A percentile compares a stretch with the other conserved stretches of the same genome.
Evolutionary conservation across 352 stramenopile genomes (phyloP).

Genomic region (Bremia lactucae): DNA sequence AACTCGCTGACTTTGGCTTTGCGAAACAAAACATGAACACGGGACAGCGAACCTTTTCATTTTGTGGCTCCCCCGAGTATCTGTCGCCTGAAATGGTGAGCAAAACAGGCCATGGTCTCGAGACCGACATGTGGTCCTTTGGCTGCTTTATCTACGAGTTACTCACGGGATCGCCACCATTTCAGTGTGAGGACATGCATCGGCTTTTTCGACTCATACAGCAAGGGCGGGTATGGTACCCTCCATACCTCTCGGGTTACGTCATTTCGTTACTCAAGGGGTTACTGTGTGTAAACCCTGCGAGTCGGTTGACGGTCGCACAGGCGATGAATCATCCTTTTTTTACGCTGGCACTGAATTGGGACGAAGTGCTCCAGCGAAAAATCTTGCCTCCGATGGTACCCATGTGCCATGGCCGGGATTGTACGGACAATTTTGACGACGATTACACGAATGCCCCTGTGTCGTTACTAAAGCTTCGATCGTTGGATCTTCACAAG

Average conservation of each 20-base stretch:
- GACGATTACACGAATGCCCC: constrained; percentile 68
- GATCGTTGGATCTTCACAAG: constrained; percentile 24
- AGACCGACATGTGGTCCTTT: constrained; percentile 83
- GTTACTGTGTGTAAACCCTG: constrained; percentile 38
- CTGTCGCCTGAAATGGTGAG: constrained; percentile 79
- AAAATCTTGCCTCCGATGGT: constrained; percentile 56
- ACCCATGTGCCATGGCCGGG: constrained; percentile 34
- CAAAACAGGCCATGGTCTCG: constrained; percentile 54
- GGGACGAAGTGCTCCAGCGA: constrained; percentile 51
- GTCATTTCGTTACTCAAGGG: constrained; percentile 40
- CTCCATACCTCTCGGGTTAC: constrained; percentile 37
- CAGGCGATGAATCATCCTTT: constrained; percentile 69
- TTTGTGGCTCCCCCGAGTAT: constrained; percentile 79
- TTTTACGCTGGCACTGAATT: constrained; percentile 53
- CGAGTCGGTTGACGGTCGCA: constrained; percentile 34
- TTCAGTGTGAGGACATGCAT: constrained; percentile 51
- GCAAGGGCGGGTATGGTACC: constrained; percentile 53
- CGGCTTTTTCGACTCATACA: constrained; percentile 59
- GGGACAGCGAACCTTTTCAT: constrained; percentile 58
- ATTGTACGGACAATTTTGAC: constrained; percentile 81
- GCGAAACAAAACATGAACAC: constrained; percentile 55
- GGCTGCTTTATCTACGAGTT: constrained; percentile 81
- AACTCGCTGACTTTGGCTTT: constrained; percentile 79
- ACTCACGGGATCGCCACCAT: constrained; percentile 57
- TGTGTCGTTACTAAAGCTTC: constrained; percentile 33